Evolutionary conservation across 1,284 basidiomycete genomes (phyloP), one percentile per base, ranked within the genome.

Genomic region (Takashimella koratensis): DNA sequence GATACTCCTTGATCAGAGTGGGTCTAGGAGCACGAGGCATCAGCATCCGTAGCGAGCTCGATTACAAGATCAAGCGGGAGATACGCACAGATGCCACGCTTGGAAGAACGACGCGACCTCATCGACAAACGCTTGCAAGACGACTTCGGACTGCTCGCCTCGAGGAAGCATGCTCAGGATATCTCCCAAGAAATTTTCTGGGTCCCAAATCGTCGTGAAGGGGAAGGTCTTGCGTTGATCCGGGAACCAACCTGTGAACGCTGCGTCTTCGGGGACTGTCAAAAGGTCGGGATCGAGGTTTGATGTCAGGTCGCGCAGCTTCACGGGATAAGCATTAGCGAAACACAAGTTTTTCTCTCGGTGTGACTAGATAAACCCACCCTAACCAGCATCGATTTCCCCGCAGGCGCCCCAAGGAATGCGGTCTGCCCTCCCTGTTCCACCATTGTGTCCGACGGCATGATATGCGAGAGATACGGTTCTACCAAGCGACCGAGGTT

Each of bases 201-300:
- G 74, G 54, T 70, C 73, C 75, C 75, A 76, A 45, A 76, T 76
- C 2, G 75, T 76, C 4, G 75, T 76, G 57, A 76, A 76, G 2
- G 75, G 75, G 52, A 73, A 76, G 4, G 73, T 76, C 60, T 76
- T 75, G 39, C 73, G 61, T 21, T 66, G 57, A 44, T 72, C 71
- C 0, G 73, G 70, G 47, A 76, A 74, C 42, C 71, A 70, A 3
- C 74, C 74, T 5, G 67, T 70, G 52, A 71, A 75, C 0, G 71
- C 73, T 0, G 64, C 58, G 23, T 75, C 71, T 44, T 76, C 73
- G 1, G 73, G 68, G 2, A 75, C 60, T 1, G 55, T 54, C 45
- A 70, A 48, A 2, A 66, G 57, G n/a, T 67, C 64, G 22, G 30
- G 30, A 36, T 36, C 30, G 30, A 36, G 10, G 16, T 36, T 36